Conservation (phyloP, 768 basidiomycete genomes). For the Cystobasidium ongulense region DNA sequence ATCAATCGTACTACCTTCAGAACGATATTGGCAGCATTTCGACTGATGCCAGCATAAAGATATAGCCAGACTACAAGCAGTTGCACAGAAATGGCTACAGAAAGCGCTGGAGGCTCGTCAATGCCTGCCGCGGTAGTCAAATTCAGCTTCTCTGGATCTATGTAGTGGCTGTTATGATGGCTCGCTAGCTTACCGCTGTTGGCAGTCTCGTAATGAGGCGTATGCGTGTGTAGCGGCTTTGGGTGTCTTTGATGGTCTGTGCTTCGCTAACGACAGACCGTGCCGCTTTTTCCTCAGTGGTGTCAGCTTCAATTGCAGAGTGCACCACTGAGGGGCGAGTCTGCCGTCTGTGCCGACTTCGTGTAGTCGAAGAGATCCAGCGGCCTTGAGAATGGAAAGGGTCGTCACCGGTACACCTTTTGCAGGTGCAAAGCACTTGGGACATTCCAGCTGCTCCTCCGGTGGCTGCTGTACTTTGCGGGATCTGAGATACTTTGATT, state of each 20-base stretch:
- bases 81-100: neutral
- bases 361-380: neutral
- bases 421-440: neutral
- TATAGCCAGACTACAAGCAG: slow-evolving; percentile 1
- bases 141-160: neutral
- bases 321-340: neutral
- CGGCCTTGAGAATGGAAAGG: neutral
- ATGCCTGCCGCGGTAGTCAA: neutral
- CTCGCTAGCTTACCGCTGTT: neutral
- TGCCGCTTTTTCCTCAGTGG: neutral
- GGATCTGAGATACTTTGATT: too few species aligned
- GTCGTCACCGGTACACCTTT: neutral
- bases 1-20: neutral
- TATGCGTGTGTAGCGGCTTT: neutral
- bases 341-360: slow-evolving; percentile 7
- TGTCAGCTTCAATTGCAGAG: neutral
- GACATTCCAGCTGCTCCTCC: neutral
- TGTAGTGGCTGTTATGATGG: neutral
- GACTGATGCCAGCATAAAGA: neutral
- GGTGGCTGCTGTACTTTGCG: too few species aligned
- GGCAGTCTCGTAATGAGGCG: neutral
- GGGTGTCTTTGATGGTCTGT: neutral
- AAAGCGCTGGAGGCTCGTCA: neutral
- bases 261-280: neutral
- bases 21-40: neutral